Base-by-base conservation (phyloP, 345 rosid species). In the Syzygium aromaticum region DNA sequence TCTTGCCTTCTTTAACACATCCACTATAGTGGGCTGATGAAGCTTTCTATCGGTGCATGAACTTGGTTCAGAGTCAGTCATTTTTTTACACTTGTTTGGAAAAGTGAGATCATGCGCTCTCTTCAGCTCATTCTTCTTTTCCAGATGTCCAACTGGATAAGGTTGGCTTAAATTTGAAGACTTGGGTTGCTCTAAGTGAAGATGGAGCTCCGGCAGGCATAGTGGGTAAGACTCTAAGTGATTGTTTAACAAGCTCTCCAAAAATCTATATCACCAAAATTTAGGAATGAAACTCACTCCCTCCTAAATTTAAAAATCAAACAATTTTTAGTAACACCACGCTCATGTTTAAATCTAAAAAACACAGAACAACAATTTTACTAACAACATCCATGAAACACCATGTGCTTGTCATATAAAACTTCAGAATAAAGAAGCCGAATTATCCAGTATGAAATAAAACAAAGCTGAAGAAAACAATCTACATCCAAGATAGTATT, bases 241-340 rank as follows among this genome's bases (percentile, higher is more conserved):
- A 91, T 91, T 87, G 88, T 93, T 91, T 91, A 96, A 91, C 89
- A 94, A 91, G 94, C 95, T 91, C 91, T 96, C 99, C 88, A 95
- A 89, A 91, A 92, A 93, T 90, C 98, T 96, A 97, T 89, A 88
- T 84, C 85, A 63, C 43, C 27, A 53, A 84, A 52, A 57, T 33
- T 15, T 30, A 15, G 23, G 59, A 57, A 73, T 73, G 4, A 38
- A 73, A 73, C 49, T 73, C 49, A 73, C 40, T 73, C 82, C 23
- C 49, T 73, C 49, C 33, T 73, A 73, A 73, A 73, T 73, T 38
- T 19, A 73, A 38, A 1, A 6, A 14, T 38, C 27, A 17, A 19
- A 19, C 49, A 73, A 73, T 38, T 73, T 73, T 38, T 5, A 73
- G 82, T 19, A 38, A 38, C 82, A 33, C 82, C 82, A 19, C 7